These are phyloP conservation scores for Tulasnella sp. DNA, from an alignment of 768 basidiomycete species.

Conservation along the genomic window DNA sequence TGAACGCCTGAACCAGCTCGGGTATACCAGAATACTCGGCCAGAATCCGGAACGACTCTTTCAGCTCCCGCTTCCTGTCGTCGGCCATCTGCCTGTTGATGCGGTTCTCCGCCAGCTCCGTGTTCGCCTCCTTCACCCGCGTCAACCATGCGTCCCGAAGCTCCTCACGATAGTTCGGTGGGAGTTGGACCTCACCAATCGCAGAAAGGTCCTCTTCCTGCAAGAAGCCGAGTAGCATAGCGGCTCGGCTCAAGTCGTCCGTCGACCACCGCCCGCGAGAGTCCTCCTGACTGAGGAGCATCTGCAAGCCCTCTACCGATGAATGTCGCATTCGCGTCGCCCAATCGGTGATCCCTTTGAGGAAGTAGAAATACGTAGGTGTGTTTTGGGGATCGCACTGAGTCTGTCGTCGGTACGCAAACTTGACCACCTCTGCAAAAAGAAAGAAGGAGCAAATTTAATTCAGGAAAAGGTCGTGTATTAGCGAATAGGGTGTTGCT, in stretches of 20 bases:
- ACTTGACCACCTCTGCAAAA: conserved; percentile 61
- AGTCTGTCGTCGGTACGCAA: conserved; percentile 75
- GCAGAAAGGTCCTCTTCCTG: conserved; percentile 47
- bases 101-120: conserved; percentile 6
- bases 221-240: conserved; percentile 62
- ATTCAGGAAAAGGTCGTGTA: conserved; percentile 26
- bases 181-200: conserved; percentile 65
- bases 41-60: conserved; percentile 64
- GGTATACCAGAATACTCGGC: conserved; percentile 60
- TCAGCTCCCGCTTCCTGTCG: conserved; percentile 44
- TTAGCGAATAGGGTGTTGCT: no score
- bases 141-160: conserved; percentile 4
- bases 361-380: conserved; percentile 54
- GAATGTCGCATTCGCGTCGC: conserved; percentile 43
- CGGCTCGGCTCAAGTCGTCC: conserved; percentile 52
- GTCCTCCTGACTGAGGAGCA: conserved; percentile 58
- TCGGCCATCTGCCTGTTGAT: neutral
- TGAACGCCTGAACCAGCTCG: conserved; percentile 51
- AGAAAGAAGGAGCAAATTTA: neutral
- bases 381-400: conserved; percentile 72
- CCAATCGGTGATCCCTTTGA: conserved; percentile 11
- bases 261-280: conserved; percentile 60
- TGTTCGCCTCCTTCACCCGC: neutral
- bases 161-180: conserved; percentile 43
- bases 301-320: conserved; percentile 54